Conservation (phyloP, 1,284 basidiomycete species). For the Trametes hirsuta region DNA sequence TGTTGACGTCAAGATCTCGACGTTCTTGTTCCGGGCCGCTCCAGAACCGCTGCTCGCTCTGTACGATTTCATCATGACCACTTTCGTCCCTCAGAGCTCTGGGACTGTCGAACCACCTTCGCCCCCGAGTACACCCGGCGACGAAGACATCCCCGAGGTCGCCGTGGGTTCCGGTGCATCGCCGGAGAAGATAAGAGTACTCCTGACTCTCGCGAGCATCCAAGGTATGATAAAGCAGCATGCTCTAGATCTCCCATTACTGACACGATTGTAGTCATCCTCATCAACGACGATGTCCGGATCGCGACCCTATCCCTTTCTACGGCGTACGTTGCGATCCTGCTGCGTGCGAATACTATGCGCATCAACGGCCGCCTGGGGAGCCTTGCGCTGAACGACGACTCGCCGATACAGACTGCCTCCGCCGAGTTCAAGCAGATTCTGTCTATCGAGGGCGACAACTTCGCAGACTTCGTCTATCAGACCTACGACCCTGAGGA, state of each 20-base stretch:
- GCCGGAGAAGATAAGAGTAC: slow-evolving; percentile 76
- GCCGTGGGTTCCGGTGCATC: slow-evolving; percentile 14
- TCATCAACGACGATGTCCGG: slow-evolving; percentile 75
- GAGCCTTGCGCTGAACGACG: slow-evolving; percentile 85
- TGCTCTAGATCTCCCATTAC: slow-evolving; percentile 2
- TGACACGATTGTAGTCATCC: slow-evolving; percentile 57
- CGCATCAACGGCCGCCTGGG: slow-evolving; percentile 86
- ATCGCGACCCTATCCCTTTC: slow-evolving; percentile 91
- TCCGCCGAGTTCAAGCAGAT: slow-evolving; percentile 84
- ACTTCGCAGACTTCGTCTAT: slow-evolving; percentile 95
- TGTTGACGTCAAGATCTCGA: slow-evolving; percentile 89
- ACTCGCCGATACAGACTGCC: slow-evolving; percentile 58
- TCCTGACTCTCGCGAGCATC: slow-evolving; percentile 88
- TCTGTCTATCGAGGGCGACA: slow-evolving; percentile 93
- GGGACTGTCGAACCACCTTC: slow-evolving; percentile 18
- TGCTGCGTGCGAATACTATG: slow-evolving; percentile 79
- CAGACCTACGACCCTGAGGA: slow-evolving; percentile 86
- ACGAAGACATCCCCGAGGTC: slow-evolving; percentile 12
- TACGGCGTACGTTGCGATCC: slow-evolving; percentile 87
- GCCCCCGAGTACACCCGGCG: slow-evolving; percentile 15
- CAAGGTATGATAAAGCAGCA: slow-evolving; percentile 54
- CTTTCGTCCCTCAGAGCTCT: slow-evolving; percentile 72
- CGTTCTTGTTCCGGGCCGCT: slow-evolving; percentile 88
- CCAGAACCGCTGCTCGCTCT: slow-evolving; percentile 91
- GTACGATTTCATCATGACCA: slow-evolving; percentile 98